Base-by-base conservation (phyloP, 768 basidiomycete genomes). In the Lepiota brunneoincarnata region DNA sequence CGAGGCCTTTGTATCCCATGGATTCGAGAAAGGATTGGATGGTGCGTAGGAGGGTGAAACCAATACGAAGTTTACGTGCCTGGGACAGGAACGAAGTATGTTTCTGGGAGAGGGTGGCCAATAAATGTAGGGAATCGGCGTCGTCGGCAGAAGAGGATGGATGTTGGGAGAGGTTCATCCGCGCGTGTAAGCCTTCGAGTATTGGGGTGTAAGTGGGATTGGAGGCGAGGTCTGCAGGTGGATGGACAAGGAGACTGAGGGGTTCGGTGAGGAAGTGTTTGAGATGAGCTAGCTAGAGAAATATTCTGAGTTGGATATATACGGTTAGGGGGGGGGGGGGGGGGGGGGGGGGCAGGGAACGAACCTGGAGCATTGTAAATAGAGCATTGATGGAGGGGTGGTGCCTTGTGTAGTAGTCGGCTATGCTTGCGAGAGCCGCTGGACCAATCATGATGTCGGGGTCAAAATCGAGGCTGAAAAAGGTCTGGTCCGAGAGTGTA, bases 191-290 rank as follows among this genome's bases (percentile, higher is more conserved):
- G 3, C 35, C 17, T 11, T 37, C 10, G 45, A 54, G 28, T 14
- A 48, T 24, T 1, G 45, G 38, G 4, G 18, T 14, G 28, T 54
- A 54, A 3, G 26, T 18, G 5, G 37, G 18, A n/a, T 39, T 38
- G 4, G 44, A 47, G 37, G 38, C 6, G 28, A 48, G 31, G 7
- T 26, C 26, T 21, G 37, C 6, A 3, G 45, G 45, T 15, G 53
- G 53, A 20, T 65, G 65, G 6, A 71, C 63, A 14, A 86, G 68
- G 6, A 76, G 45, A 2, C 78, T 73, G 12, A 89, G 65, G 0
- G 84, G 82, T 21, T 88, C 81, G 23, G 76, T 53, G 28, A 66
- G 75, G 58, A 88, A 89, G 64, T 92, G 89, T 56, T 87, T 87
- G 65, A 91, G 66, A 62, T 89, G 74, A 0, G 74, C 73, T 2